Percentiles rank a stretch among this genome's conserved stretches.
Evolutionary conservation across 2,329 filamentous ascomycete species (phyloP).

Genomic region (Lecanoromycetidae sp.): DNA sequence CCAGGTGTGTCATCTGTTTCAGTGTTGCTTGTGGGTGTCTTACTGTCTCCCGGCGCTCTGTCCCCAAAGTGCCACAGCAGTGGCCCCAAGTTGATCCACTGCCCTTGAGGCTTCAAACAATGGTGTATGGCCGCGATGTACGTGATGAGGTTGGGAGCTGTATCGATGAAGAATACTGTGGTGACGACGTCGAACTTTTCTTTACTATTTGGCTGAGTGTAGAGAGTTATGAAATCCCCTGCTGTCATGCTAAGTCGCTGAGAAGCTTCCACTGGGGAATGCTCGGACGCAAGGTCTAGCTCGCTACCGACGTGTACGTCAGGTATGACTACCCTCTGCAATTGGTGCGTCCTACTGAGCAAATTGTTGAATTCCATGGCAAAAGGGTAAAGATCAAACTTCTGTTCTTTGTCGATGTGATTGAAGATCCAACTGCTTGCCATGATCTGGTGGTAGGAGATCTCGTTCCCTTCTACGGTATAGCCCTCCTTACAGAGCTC

Average conservation of each 20-base stretch:
- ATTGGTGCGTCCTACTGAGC: constrained; percentile 57
- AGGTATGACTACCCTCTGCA: constrained; percentile 61
- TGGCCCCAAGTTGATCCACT: constrained; percentile 84
- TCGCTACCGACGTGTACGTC: constrained; percentile 60
- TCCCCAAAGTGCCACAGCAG: constrained; percentile 93
- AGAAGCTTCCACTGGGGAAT: constrained; percentile 20
- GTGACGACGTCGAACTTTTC: constrained; percentile 67
- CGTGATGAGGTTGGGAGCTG: constrained; percentile 79
- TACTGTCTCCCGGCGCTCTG: constrained; percentile 31
- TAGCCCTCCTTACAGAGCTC: constrained; percentile 67
- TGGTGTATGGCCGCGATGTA: constrained; percentile 75
- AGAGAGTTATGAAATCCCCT: constrained; percentile 84
- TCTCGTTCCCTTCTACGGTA: constrained; percentile 77
- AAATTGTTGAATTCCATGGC: constrained; percentile 83
- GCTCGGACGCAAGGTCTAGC: constrained; percentile 30
- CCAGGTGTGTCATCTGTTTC: constrained; percentile 39
- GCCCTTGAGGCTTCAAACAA: constrained; percentile 63
- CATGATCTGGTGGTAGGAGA: constrained; percentile 92
- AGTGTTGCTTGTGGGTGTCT: constrained; percentile 33
- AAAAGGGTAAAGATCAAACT: constrained; percentile 74
- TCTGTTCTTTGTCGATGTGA: constrained; percentile 42
- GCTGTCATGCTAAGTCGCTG: constrained; percentile 86
- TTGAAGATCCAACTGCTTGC: constrained; percentile 54
- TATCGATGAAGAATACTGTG: constrained; percentile 93
- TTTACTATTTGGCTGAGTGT: constrained; percentile 51